Base-by-base conservation (phyloP, 305 asterid species). In the Rubia peregrina region DNA sequence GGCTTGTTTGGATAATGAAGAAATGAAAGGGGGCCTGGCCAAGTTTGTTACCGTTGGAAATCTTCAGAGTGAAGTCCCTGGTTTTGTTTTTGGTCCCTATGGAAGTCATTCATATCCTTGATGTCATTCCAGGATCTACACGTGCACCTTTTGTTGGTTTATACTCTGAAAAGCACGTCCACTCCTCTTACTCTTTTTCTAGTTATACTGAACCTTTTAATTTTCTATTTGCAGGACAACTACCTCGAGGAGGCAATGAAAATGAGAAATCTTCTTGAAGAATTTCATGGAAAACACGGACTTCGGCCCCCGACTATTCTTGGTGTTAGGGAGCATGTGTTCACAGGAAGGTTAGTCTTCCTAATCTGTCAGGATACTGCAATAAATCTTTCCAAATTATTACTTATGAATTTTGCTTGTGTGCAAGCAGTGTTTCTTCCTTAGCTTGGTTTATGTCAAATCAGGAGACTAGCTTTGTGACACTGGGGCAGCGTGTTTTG, bases 231-330 rank as follows among this genome's bases (percentile, higher is more conserved):
- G 67, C 83, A 94, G 98, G 99, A 94, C 75, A 94, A 91, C 87
- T 94, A 94, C 89, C 96, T 94, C 76, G 99, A 94, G 84, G 99
- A 94, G 82, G 99, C 99, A 71, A 87, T 94, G 88, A 94, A 94
- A 84, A 85, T 94, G 91, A 85, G 99, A 80, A 94, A 94, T 80
- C 93, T 94, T 65, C 98, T 94, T 26, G 95, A 89, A 80, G 99
- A 94, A 83, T 94, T 94, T 81, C 82, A 85, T 33, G 92, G 85
- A 83, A 79, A 87, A 72, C 99, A 94, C 79, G 99, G 99, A 75
- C 90, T 94, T 69, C 89, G 98, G 69, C 86, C 98, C 70, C 99
- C 99, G 61, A 94, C 98, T 70, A 94, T 94, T 77, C 97, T 94
- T 79, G 99, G 99, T 33, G 98, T 94, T 44, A 87, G 99, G 75